Percentiles rank a stretch among this genome's conserved stretches.
phyloP scores from a whole-genome alignment of 768 basidiomycete genomes.

The Lanmaoa rubissima region DNA sequence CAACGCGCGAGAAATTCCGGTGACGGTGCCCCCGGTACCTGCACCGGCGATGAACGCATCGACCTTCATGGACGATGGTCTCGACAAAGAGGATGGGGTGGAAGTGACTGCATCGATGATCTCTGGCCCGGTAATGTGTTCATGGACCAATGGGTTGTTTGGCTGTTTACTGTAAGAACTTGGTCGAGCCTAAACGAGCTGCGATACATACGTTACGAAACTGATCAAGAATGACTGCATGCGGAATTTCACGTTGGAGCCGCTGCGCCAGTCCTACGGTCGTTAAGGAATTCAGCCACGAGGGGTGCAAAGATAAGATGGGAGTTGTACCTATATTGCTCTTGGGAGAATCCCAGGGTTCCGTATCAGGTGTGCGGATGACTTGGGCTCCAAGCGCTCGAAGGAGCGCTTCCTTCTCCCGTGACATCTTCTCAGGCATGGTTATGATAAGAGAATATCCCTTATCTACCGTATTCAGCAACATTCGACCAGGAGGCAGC shows the following conservation, averaged over 20 bases:
- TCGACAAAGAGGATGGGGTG: slow-evolving; percentile 56
- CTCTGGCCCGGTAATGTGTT: slow-evolving; percentile 86
- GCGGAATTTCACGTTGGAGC: slow-evolving; percentile 73
- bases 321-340: slow-evolving; percentile 84
- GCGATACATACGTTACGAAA: slow-evolving; percentile 64
- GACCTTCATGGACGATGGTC: slow-evolving; percentile 70
- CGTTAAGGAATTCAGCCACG: slow-evolving; percentile 88
- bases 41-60: slow-evolving; percentile 83
- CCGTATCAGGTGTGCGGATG: slow-evolving; percentile 88
- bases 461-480: slow-evolving; percentile 84
- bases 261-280: slow-evolving; percentile 80
- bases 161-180: slow-evolving; percentile 36
- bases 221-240: slow-evolving; percentile 91
- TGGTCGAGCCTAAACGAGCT: neutral
- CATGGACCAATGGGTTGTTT: slow-evolving; percentile 91
- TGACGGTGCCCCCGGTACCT: slow-evolving; percentile 94
- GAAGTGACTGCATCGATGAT: slow-evolving; percentile 77
- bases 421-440: slow-evolving; percentile 94
- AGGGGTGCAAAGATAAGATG: slow-evolving; percentile 38
- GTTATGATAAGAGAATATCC: slow-evolving; percentile 90
- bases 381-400: slow-evolving; percentile 93
- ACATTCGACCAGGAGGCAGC: slow-evolving; percentile 20
- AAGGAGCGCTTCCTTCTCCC: slow-evolving; percentile 91
- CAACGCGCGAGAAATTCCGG: slow-evolving; percentile 79
- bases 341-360: slow-evolving; percentile 84